These are phyloP conservation scores for Cnidoscolus chayamansa DNA, from an alignment of 441 rosid genomes.

Conservation along the genomic window DNA sequence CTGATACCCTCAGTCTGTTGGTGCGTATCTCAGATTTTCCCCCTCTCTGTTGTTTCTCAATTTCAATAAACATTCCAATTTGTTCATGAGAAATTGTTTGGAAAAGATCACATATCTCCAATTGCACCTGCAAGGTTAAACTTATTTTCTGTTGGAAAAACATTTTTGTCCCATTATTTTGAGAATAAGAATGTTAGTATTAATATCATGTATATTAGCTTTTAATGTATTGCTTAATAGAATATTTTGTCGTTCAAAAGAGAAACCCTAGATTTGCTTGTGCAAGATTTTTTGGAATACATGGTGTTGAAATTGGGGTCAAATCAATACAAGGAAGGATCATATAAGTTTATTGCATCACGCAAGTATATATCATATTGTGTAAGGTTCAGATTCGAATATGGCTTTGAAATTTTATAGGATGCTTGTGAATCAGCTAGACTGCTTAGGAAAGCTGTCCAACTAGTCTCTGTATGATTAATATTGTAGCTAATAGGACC, in stretches of 20 bases:
- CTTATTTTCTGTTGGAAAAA: no score
- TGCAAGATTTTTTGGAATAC: no score
- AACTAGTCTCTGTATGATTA: not conserved
- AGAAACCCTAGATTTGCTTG: not conserved
- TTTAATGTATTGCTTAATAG: no score
- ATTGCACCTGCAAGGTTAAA: not conserved
- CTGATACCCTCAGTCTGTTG: not conserved
- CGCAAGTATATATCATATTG: not conserved
- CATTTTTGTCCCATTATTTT: no score
- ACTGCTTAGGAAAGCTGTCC: not conserved
- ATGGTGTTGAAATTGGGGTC: not conserved
- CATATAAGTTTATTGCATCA: not conserved
- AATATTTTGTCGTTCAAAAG: not conserved
- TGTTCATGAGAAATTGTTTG: not conserved
- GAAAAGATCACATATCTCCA: not conserved
- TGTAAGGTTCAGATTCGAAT: not conserved
- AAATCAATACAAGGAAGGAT: not conserved
- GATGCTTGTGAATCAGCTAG: not conserved
- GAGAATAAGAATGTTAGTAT: no score
- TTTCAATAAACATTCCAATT: not conserved
- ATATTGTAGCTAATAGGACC: not conserved
- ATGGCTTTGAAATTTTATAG: not conserved
- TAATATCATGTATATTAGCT: no score
- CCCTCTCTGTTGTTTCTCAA: not conserved
- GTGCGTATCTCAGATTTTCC: not conserved